Percentiles rank a stretch among this genome's conserved stretches.
Conservation (phyloP, 768 basidiomycete species). For the Flagelloscypha sp. region DNA sequence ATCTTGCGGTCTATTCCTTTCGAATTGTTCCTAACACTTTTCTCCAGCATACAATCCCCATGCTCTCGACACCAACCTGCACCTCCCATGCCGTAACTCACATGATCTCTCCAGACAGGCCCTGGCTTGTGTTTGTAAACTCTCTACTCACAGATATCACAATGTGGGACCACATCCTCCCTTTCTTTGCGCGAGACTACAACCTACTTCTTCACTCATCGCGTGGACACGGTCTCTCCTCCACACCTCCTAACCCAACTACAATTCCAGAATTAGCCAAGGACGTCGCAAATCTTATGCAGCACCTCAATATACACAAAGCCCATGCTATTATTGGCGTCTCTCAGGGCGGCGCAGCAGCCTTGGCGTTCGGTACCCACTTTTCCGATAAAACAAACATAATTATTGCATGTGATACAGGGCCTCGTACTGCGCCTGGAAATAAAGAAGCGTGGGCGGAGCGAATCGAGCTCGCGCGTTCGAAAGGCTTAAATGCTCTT, state of each 20-base stretch:
- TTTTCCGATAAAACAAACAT: conserved; percentile 27
- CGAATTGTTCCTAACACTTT: not conserved
- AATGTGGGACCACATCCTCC: conserved; percentile 41
- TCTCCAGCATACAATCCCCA: conserved; percentile 29
- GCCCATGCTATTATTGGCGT: conserved; percentile 40
- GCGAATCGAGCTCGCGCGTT: conserved; percentile 29
- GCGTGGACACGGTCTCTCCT: conserved; percentile 41
- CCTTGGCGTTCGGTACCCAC: conserved; percentile 36
- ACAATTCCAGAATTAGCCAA: conserved; percentile 36
- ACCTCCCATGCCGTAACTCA: conserved; percentile 36
- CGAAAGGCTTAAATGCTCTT: conserved; percentile 33
- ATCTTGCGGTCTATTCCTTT: not conserved
- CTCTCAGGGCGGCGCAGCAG: conserved; percentile 44
- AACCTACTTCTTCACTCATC: conserved; percentile 39
- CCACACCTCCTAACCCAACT: conserved; percentile 32
- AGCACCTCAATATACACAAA: conserved; percentile 28
- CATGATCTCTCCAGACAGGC: conserved; percentile 24
- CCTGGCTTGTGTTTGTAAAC: conserved; percentile 46
- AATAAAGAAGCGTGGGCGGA: conserved; percentile 44
- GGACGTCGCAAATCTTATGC: conserved; percentile 34
- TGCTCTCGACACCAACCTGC: conserved; percentile 28
- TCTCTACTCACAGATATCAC: conserved; percentile 38
- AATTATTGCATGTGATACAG: conserved; percentile 43
- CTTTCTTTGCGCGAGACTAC: conserved; percentile 35
- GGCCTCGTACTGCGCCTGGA: conserved; percentile 32